Percentiles rank a stretch among this genome's conserved stretches.
Evolutionary conservation across 1,139 yeast genomes (phyloP).

Genomic region (Kazachstania sp.): DNA sequence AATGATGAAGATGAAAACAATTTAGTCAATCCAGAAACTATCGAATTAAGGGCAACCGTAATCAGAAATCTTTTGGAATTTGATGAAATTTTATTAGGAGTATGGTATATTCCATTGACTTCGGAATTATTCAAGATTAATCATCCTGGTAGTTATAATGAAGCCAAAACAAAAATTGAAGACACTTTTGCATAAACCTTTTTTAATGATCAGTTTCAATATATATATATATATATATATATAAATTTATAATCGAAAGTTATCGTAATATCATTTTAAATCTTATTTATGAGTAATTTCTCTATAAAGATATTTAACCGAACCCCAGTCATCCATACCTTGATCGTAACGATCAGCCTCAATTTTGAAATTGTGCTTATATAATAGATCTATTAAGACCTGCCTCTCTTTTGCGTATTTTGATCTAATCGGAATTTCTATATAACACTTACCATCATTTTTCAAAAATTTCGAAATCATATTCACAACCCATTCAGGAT

Average conservation of each 20-base stretch:
- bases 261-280: background rate
- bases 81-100: slow-evolving; percentile 17
- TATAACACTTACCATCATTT: slow-evolving; percentile 40
- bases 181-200: slow-evolving; percentile 10
- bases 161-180: slow-evolving; percentile 11
- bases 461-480: slow-evolving; percentile 43
- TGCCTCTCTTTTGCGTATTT: slow-evolving; percentile 59
- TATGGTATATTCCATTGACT: slow-evolving; percentile 29
- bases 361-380: slow-evolving; percentile 29
- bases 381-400: slow-evolving; percentile 47
- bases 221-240: background rate
- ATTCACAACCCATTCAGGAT: slow-evolving; percentile 62
- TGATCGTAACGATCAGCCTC: slow-evolving; percentile 37
- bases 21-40: slow-evolving; percentile 30
- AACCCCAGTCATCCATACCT: slow-evolving; percentile 86
- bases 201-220: background rate
- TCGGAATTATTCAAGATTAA: slow-evolving; percentile 15
- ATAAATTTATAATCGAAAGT: background rate
- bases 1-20: slow-evolving; percentile 17
- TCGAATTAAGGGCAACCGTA: slow-evolving; percentile 24
- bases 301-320: slow-evolving; percentile 52
- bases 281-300: slow-evolving; percentile 17
- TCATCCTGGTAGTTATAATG: slow-evolving; percentile 4
- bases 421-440: slow-evolving; percentile 70
- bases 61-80: slow-evolving; percentile 24